Evolutionary conservation across 75 land plant genomes (phyloP).

Genomic region (Pseudotsuga menziesii): DNA sequence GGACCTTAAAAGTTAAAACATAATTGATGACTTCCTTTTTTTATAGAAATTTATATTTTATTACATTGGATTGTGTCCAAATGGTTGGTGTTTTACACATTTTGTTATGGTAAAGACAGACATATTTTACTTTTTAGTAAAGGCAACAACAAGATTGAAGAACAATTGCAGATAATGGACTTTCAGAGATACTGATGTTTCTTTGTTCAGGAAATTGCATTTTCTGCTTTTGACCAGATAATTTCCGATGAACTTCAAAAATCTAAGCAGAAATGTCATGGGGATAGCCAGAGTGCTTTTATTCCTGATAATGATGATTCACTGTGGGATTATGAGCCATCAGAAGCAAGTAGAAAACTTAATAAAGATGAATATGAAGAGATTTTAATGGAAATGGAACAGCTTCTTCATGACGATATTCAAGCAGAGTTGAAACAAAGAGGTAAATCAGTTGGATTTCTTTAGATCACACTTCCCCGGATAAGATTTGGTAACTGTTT

Average conservation of each 20-base stretch:
- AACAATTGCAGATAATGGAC: neutral
- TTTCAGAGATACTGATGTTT: neutral
- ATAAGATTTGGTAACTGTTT: neutral
- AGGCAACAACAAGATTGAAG: neutral
- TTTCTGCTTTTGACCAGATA: slow-evolving; percentile 1
- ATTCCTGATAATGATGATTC: slow-evolving; percentile 4
- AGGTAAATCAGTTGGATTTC: neutral
- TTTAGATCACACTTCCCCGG: neutral
- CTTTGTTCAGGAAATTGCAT: slow-evolving; percentile 5
- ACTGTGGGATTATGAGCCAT: slow-evolving; percentile 1
- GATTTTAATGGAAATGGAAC: slow-evolving; percentile 1
- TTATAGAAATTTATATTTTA: neutral
- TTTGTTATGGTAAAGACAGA: neutral
- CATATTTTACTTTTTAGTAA: too few species aligned
- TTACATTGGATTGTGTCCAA: neutral
- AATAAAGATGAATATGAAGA: slow-evolving; percentile 1
- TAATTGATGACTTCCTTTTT: neutral
- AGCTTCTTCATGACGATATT: slow-evolving; percentile 2
- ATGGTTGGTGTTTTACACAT: neutral
- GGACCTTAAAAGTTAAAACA: neutral
- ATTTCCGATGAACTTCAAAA: neutral
- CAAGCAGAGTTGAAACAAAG: slow-evolving; percentile 3
- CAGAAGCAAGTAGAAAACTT: neutral
- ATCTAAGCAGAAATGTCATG: neutral
- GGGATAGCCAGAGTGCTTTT: neutral